Evolutionary conservation across 1,284 basidiomycete species (phyloP).

Genomic region (Veloboletus limbatus): DNA sequence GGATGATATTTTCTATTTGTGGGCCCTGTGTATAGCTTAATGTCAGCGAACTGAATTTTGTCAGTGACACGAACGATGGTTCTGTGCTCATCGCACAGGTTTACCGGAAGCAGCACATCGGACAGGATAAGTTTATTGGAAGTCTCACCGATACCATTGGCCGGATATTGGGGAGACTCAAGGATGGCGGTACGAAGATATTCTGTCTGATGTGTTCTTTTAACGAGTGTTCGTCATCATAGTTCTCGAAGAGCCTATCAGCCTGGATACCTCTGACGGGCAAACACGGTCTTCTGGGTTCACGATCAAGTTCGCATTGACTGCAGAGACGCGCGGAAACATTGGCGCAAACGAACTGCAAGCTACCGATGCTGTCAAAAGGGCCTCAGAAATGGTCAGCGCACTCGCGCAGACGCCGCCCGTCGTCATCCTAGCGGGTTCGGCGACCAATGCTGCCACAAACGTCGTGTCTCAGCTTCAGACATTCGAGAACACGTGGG

Average conservation of each 20-base stretch:
- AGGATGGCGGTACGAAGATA: slow-evolving; percentile 17
- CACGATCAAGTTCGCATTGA: slow-evolving; percentile 18
- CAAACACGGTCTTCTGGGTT: not conserved
- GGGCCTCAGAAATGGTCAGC: not conserved
- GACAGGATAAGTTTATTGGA: slow-evolving; percentile 10
- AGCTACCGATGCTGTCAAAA: slow-evolving; percentile 14
- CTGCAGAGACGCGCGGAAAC: not conserved
- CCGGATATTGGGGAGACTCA: slow-evolving; percentile 9
- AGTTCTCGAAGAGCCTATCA: slow-evolving; percentile 20
- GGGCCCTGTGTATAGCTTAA: not conserved
- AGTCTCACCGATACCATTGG: slow-evolving; percentile 12
- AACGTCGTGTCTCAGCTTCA: not conserved
- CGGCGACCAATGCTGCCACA: not conserved
- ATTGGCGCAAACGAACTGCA: slow-evolving; percentile 10
- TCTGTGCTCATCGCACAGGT: slow-evolving; percentile 12
- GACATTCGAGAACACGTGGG: slow-evolving; percentile 22
- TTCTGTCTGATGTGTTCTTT: not conserved
- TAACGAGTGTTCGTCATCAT: not conserved
- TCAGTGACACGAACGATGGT: slow-evolving; percentile 16
- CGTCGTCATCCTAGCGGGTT: not conserved
- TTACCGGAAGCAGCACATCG: slow-evolving; percentile 7
- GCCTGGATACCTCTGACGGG: not conserved
- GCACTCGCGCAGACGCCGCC: not conserved
- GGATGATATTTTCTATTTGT: slow-evolving; percentile 22
- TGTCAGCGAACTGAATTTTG: not conserved